Conservation (phyloP, 2,329 filamentous ascomycete genomes). For the Cercospora sp. region DNA sequence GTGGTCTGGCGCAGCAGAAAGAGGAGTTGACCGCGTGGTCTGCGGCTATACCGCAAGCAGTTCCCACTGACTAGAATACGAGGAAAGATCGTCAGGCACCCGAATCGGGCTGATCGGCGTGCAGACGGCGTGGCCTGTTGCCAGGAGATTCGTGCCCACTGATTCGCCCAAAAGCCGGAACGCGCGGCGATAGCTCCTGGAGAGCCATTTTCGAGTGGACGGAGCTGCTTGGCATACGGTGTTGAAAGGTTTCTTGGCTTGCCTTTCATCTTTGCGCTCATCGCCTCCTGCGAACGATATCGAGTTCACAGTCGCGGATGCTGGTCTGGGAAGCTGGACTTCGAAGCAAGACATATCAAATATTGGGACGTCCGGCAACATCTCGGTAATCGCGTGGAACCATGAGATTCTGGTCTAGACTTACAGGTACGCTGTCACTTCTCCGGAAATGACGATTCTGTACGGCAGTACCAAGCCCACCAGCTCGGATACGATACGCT, state of each 20-base stretch:
- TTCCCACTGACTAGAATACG: neutral
- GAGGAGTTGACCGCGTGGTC: neutral
- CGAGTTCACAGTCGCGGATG: neutral
- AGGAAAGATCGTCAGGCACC: neutral
- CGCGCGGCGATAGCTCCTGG: neutral
- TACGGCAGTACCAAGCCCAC: neutral
- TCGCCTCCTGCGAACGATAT: neutral
- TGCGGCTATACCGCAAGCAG: neutral
- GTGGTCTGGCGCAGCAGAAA: neutral
- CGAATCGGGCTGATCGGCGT: neutral
- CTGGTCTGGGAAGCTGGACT: neutral
- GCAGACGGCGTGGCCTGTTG: neutral
- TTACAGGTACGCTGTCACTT: neutral
- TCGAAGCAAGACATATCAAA: neutral
- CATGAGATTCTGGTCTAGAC: neutral
- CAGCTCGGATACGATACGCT: neutral
- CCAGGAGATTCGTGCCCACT: neutral
- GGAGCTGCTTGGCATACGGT: neutral
- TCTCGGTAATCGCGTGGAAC: neutral
- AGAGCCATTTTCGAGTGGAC: neutral
- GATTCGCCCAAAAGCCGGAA: neutral
- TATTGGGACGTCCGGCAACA: neutral
- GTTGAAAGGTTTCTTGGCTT: neutral
- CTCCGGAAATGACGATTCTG: neutral
- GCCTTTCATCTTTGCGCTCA: neutral